A percentile compares a stretch with the other conserved stretches of the same genome.
These are phyloP conservation scores for Globisporangium spinosum DNA, from an alignment of 352 stramenopile genomes.

Conservation along the genomic window DNA sequence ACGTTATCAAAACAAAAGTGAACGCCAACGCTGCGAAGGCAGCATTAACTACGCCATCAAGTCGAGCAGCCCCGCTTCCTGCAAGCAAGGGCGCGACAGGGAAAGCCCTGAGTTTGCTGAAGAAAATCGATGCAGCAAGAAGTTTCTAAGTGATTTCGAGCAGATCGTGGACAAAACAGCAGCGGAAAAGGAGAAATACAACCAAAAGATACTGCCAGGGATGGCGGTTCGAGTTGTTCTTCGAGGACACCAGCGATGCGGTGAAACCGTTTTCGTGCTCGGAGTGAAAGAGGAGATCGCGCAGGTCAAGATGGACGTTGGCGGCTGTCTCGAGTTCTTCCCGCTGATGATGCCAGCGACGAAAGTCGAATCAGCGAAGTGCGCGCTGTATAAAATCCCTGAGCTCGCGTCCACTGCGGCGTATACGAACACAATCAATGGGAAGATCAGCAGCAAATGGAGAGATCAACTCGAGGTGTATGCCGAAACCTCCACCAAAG, in stretches of 20 bases:
- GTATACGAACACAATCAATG: slow-evolving; percentile 30
- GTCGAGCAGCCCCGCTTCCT: slow-evolving; percentile 9
- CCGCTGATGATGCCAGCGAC: slow-evolving; percentile 55
- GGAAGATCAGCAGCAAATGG: slow-evolving; percentile 48
- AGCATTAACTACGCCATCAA: slow-evolving; percentile 12
- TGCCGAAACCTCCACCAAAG: slow-evolving; percentile 49
- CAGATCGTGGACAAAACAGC: slow-evolving; percentile 41
- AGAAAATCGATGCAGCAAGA: slow-evolving; percentile 45
- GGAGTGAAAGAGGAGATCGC: slow-evolving; percentile 56
- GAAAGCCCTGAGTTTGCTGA: slow-evolving; percentile 24
- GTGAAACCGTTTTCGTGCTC: slow-evolving; percentile 74
- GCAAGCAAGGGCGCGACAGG: not conserved
- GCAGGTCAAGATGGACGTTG: slow-evolving; percentile 80
- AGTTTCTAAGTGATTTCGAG: slow-evolving; percentile 59
- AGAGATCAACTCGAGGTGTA: slow-evolving; percentile 56
- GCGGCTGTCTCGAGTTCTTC: slow-evolving; percentile 78
- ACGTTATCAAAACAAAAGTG: slow-evolving; percentile 54
- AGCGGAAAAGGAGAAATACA: slow-evolving; percentile 35
- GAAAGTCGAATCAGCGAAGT: slow-evolving; percentile 48
- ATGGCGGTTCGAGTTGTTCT: slow-evolving; percentile 76
- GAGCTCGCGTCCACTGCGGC: slow-evolving; percentile 60
- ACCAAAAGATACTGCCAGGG: slow-evolving; percentile 35
- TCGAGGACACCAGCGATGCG: slow-evolving; percentile 65
- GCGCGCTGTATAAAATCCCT: slow-evolving; percentile 55
- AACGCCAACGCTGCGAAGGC: slow-evolving; percentile 31